Evolutionary conservation across 2,329 filamentous ascomycete genomes (phyloP), one percentile per base, ranked within the genome.

Genomic region (Elsinoe necatrix): DNA sequence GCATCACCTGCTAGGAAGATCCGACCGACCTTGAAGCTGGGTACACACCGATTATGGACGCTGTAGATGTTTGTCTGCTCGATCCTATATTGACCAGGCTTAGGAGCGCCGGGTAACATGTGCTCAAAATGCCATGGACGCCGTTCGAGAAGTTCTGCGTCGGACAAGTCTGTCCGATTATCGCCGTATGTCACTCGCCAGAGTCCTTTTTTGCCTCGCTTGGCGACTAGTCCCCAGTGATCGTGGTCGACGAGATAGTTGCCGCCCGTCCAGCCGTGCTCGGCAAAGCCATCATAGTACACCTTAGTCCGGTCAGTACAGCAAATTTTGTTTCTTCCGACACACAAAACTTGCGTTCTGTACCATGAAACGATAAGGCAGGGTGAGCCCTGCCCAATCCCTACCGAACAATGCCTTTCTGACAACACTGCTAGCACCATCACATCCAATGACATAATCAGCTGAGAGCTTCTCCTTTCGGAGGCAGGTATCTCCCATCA

Each of bases 401-500:
- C 60, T 29, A 60, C 57, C 52, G 62, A 65, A 35, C 58, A 60
- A 52, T 59, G 63, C 20, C 59, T 71, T 74, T 29, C 80, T 67
- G 4, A 82, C 73, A 39, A 65, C 65, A 55, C 75, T 78, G 29
- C 72, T 75, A 0, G 76, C 77, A 0, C 80, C 80, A 63, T 83
- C 80, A 59, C 79, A 81, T 0, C 80, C 80, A 11, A 80, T 66
- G 0, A 83, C 62, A 63, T 81, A 82, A 63, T 82, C 79, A 6
- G 72, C 79, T 57, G 58, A 54, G n/a, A 59, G 62, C 34, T 5
- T 59, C 63, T 48, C 61, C 57, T n/a, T 60, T 18, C 12, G 20
- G 9, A 23, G 4, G 41, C 41, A 62, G 1, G 60, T 63, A 59
- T 61, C 62, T 3, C 59, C 57, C 16, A 59, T 58, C 4, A 60